phyloP scores from a whole-genome alignment of 2,329 filamentous ascomycete genomes.

The Phoma sp. region DNA sequence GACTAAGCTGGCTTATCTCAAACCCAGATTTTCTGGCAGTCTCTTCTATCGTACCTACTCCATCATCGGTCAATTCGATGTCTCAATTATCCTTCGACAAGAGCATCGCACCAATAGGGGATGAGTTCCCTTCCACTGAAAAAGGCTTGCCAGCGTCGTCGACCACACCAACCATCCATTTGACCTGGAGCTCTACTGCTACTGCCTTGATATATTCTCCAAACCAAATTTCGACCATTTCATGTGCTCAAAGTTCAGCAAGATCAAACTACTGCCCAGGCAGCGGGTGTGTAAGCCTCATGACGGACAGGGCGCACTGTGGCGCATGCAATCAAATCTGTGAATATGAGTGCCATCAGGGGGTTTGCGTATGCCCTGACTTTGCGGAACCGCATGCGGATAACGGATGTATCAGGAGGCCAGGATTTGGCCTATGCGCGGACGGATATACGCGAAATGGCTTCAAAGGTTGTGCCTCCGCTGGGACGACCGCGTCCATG shows the following conservation, averaged over 20 bases:
- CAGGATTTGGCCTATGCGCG: background rate
- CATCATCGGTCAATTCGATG: background rate
- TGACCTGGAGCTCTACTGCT: background rate
- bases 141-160: background rate
- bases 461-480: background rate
- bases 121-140: background rate
- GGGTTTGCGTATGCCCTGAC: slow-evolving; percentile 1
- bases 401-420: background rate
- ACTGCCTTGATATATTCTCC: background rate
- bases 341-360: background rate
- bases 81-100: background rate
- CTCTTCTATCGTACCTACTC: background rate
- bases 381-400: background rate
- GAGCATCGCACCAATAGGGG: background rate
- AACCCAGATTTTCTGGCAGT: background rate
- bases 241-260: background rate
- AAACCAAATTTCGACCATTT: background rate
- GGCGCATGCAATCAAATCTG: slow-evolving; percentile 9
- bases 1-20: background rate
- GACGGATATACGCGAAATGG: background rate
- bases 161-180: background rate
- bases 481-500: background rate
- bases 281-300: slow-evolving; percentile 3
- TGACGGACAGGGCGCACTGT: slow-evolving; percentile 2
- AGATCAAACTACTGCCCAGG: slow-evolving; percentile 5